These are phyloP conservation scores for Lanzia echinophila DNA, from an alignment of 2,329 filamentous ascomycete genomes.

Conservation along the genomic window DNA sequence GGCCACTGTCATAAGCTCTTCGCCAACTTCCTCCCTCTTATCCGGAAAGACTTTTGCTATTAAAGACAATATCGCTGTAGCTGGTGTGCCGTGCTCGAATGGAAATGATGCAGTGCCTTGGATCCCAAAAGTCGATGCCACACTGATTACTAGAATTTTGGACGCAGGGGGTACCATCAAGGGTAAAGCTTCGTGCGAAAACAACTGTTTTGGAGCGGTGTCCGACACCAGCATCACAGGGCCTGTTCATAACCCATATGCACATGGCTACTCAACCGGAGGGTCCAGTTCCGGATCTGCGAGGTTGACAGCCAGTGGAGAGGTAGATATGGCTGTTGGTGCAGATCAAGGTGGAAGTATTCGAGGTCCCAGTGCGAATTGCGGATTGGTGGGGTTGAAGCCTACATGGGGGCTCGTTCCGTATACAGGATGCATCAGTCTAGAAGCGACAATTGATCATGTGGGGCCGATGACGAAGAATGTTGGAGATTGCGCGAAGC, in stretches of 20 bases:
- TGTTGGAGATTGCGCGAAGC: constrained; percentile 35
- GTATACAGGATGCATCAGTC: constrained; percentile 36
- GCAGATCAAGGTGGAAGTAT: constrained; percentile 26
- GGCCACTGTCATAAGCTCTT: constrained; percentile 38
- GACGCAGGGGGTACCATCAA: neutral
- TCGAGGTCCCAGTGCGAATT: constrained; percentile 21
- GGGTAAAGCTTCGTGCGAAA: constrained; percentile 17
- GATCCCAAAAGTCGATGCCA: constrained; percentile 3
- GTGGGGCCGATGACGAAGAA: constrained; percentile 38
- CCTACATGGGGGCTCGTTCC: constrained; percentile 24
- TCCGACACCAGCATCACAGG: constrained; percentile 19
- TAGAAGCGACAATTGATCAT: constrained; percentile 46
- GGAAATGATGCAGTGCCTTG: constrained; percentile 15
- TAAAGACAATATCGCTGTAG: constrained; percentile 24
- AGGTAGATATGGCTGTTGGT: constrained; percentile 36
- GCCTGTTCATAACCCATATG: constrained; percentile 37
- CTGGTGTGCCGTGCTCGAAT: constrained; percentile 22
- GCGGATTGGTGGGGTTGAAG: constrained; percentile 24
- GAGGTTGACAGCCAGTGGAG: constrained; percentile 38
- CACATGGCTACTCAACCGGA: constrained; percentile 40
- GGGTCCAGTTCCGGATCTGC: constrained; percentile 44
- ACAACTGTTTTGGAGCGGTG: constrained; percentile 24
- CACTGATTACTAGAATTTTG: constrained; percentile 19
- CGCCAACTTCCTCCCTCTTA: constrained; percentile 14
- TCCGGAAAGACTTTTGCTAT: constrained; percentile 18